Percentiles rank a stretch among this genome's conserved stretches.
Evolutionary conservation across 805 yeast species (phyloP).

Genomic region (Brettanomyces sp.): DNA sequence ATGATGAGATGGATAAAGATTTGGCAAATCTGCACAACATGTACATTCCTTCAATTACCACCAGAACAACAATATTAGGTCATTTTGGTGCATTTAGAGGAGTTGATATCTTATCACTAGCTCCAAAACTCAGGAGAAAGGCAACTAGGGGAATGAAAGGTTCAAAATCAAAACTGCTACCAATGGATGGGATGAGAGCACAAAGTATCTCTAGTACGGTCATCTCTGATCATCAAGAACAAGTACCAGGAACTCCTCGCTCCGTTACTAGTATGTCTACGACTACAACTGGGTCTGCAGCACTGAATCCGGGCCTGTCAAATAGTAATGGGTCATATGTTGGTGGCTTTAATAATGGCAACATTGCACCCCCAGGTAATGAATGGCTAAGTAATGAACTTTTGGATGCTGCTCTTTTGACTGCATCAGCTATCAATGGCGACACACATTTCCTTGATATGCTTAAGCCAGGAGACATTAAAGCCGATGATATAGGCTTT

Average conservation of each 20-base stretch:
- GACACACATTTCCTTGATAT: conserved; percentile 51
- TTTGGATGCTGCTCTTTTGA: conserved; percentile 60
- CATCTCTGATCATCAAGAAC: neutral
- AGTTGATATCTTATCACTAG: neutral
- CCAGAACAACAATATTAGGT: conserved; percentile 34
- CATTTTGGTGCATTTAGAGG: conserved; percentile 81
- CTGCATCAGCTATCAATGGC: conserved; percentile 63
- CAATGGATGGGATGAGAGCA: neutral
- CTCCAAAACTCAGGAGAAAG: neutral
- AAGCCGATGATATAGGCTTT: conserved; percentile 3
- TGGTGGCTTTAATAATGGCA: neutral
- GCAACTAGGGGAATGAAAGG: neutral
- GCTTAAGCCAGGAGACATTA: conserved; percentile 25
- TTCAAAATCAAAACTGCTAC: neutral
- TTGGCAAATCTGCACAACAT: conserved; percentile 45
- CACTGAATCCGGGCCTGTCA: neutral
- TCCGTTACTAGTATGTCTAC: neutral
- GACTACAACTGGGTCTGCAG: neutral
- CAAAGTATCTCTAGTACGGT: neutral
- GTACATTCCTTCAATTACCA: conserved; percentile 28
- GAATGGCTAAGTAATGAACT: conserved; percentile 68
- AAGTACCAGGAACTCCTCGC: neutral
- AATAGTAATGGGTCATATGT: neutral
- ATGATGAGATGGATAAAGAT: conserved; percentile 76
- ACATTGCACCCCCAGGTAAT: conserved; percentile 31